Base-by-base conservation (phyloP, 129 eudicot genomes). In the Escallonia herrerae region DNA sequence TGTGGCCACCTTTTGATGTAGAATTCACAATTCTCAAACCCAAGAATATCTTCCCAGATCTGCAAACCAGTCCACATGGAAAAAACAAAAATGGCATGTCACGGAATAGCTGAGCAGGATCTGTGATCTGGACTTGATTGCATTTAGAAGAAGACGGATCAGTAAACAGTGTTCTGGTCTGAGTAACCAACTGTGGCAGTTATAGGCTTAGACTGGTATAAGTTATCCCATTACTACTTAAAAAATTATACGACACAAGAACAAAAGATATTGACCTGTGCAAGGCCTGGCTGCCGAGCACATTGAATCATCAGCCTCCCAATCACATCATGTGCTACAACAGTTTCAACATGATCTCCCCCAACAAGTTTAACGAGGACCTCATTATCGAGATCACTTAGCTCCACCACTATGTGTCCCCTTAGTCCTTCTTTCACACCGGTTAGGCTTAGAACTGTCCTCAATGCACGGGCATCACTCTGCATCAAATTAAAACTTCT, bases 21-120 rank as follows among this genome's bases (percentile, higher is more conserved):
- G 76, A 89, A 89, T 81, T 89, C 96, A 61, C 96, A 89, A 69
- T 82, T 83, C 66, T 89, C 96, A 72, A 89, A 89, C 10, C 96
- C 96, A 60, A 89, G 96, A 64, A 89, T 89, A 69, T 89, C 96
- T 81, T 85, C 96, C 96, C 96, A 89, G 33, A 89, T 87, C 96
- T 89, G 82, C 71, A 37, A 47, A 12, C 63, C 62, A 15, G 22
- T 48, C 60, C 55, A 40, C 58, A 45, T 42, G 50, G 37, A 56
- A 43, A 22, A 22, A 22, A 22, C 33, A 22, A n/a, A n/a, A n/a
- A n/a, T n/a, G n/a, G n/a, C n/a, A 22, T 10, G 7, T 47, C 7
- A 47, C 10, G 2, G 33, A 7, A 51, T n/a, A 38, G 45, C 50
- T 46, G 11, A 33, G 46, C 37, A 42, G 40, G 4, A 40, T 12